phyloP scores from a whole-genome alignment of 495 filamentous ascomycete species.

The Neurospora sp. region DNA sequence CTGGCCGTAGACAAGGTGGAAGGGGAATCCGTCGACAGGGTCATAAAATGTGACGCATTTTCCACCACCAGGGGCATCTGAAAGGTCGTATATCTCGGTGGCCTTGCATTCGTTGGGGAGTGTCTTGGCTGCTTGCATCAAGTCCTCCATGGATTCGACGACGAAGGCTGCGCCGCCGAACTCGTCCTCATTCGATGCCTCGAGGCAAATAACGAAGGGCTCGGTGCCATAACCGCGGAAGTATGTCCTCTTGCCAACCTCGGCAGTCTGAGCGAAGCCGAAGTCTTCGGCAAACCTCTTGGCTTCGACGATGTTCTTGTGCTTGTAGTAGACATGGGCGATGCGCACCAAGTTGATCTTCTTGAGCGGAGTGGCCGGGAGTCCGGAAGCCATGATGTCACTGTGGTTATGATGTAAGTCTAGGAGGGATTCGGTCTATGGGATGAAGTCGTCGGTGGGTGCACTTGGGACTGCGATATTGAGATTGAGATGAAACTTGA shows the following conservation, averaged over 20 bases:
- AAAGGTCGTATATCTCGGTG: constrained; percentile 38
- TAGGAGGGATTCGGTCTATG: neutral
- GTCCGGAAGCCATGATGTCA: constrained; percentile 17
- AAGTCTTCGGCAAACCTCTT: constrained; percentile 45
- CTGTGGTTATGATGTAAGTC: neutral
- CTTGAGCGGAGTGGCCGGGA: constrained; percentile 15
- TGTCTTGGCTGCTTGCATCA: constrained; percentile 33
- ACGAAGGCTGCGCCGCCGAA: constrained; percentile 45
- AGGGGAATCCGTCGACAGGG: constrained; percentile 46
- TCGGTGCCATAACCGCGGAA: constrained; percentile 52
- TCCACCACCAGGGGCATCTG: constrained; percentile 48
- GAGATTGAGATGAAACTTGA: neutral
- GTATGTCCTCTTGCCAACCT: constrained; percentile 40
- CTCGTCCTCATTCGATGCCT: constrained; percentile 34
- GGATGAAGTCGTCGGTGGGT: neutral
- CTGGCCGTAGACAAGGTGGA: constrained; percentile 51
- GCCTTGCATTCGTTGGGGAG: constrained; percentile 33
- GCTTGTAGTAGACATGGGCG: constrained; percentile 48
- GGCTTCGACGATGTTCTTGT: constrained; percentile 37
- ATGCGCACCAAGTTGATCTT: constrained; percentile 46
- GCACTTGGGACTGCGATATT: neutral
- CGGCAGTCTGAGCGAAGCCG: constrained; percentile 39
- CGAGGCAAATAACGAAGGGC: constrained; percentile 44
- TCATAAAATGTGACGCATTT: constrained; percentile 47
- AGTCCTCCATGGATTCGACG: constrained; percentile 47